Base-by-base conservation (phyloP, 164 flowering plant species). In the Dillenia turbinata region DNA sequence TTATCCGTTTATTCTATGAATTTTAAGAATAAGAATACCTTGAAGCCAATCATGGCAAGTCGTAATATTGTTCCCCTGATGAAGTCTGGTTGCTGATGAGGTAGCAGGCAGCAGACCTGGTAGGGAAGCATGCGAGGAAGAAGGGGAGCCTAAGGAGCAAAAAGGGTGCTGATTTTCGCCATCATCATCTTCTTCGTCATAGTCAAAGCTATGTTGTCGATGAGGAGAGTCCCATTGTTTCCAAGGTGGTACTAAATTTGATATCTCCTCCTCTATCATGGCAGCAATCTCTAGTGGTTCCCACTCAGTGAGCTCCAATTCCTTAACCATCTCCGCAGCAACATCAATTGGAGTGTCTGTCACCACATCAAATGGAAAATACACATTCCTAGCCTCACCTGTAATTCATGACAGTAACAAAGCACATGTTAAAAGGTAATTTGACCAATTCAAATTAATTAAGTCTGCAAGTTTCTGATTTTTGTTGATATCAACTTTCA, bases 261-360 rank as follows among this genome's bases (percentile, higher is more conserved):
- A 68, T 51, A 91, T 80, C 74, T 88, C 89, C 9, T 78, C 66
- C 57, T 88, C 88, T 14, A 90, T 90, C 85, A 88, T 77, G 51
- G 70, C 74, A 11, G 97, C 96, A 51, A 91, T 87, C 65, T 87
- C 88, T 0, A 49, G 14, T 22, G 96, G 87, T 40, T 82, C 85
- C 74, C 80, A 73, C 47, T 89, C 92, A 1, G 68, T 69, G 40
- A 91, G 87, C 54, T 91, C 89, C 62, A 91, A 64, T 61, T 91
- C 97, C 66, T 79, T 84, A 11, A 91, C 96, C 97, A 91, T 91
- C 77, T 91, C 97, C 19, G 69, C 53, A 0, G 93, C 96, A 11
- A 91, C 97, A 49, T 87, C 90, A n/a, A 77, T 68, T 0, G 96
- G 60, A 52, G 98, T 90, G 68, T 87, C 97, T 14, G 61, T 81